Evolutionary conservation across 1,139 yeast species (phyloP), one percentile per base, ranked within the genome.

Genomic region (Scheffersomyces titani): DNA sequence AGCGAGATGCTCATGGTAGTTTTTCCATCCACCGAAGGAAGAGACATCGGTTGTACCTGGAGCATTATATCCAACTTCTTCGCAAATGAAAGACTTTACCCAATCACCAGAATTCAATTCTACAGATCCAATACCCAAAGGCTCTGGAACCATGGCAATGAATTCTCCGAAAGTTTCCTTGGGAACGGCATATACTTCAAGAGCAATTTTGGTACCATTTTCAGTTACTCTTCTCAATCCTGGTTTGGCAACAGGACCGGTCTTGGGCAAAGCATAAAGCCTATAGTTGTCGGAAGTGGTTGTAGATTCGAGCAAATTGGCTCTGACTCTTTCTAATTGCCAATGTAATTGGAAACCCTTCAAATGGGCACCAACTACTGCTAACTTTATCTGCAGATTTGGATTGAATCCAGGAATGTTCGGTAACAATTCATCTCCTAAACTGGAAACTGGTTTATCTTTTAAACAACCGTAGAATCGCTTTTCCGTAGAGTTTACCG

Each of bases 321-420:
- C 98, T 65, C 88, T 84, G 52, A 90, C 96, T 70, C 89, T 85
- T 65, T 90, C 89, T 61, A 94, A 81, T 76, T 94, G 99, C 97
- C 98, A 92, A 72, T 94, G 93, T 63, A 94, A 81, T 55, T 93
- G 93, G 80, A 91, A 85, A 1, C 97, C 98, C 59, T 86, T 80
- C 61, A 94, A 80, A 70, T 94, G 99, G 53, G 98, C 98, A 57
- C 99, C 99, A 52, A 94, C 98, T 45, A 93, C 99, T 1, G 98
- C 98, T 60, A 93, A 77, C 60, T 87, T 83, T 49, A 80, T 68
- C 51, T 72, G 71, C 55, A 68, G 59, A 3, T 64, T 62, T 16
- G 67, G 63, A 55, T 67, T 65, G 40, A 70, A 68, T 13, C 59
- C 55, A 3, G 80, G 78, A 55, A 90, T 76, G 4, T 81, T 73